Percentiles rank a stretch among this genome's conserved stretches.
phyloP scores from a whole-genome alignment of 441 rosid genomes.

The Metrosideros polymorpha region DNA sequence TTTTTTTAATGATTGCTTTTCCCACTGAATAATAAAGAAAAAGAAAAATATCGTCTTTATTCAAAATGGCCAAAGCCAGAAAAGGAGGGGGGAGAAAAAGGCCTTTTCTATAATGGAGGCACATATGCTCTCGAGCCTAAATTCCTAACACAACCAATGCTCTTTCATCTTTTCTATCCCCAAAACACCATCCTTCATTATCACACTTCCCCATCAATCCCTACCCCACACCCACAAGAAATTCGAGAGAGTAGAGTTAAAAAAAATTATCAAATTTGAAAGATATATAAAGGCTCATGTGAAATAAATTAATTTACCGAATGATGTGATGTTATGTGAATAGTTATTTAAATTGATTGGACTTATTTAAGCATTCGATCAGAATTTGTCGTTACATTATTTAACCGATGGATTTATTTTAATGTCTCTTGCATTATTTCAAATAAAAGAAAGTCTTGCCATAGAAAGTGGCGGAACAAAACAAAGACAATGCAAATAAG shows the following conservation, averaged over 20 bases:
- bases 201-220: background rate
- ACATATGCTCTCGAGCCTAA: constrained; percentile 18
- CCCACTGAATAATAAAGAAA: background rate
- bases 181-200: constrained; percentile 1
- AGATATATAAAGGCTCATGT: background rate
- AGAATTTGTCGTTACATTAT: background rate
- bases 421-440: background rate
- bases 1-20: background rate
- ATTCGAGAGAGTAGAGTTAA: background rate
- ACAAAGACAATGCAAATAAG: background rate
- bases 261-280: background rate
- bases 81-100: no score
- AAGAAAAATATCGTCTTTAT: background rate
- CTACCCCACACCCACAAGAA: background rate
- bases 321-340: background rate
- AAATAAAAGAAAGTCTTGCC: background rate
- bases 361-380: no score
- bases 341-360: no score
- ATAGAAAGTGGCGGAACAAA: background rate
- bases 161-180: constrained; percentile 19
- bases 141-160: constrained; percentile 22
- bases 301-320: background rate
- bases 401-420: background rate
- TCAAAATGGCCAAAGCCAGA: background rate
- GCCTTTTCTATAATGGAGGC: background rate